phyloP scores from a whole-genome alignment of 768 basidiomycete genomes.

The Tremella fuciformis region DNA sequence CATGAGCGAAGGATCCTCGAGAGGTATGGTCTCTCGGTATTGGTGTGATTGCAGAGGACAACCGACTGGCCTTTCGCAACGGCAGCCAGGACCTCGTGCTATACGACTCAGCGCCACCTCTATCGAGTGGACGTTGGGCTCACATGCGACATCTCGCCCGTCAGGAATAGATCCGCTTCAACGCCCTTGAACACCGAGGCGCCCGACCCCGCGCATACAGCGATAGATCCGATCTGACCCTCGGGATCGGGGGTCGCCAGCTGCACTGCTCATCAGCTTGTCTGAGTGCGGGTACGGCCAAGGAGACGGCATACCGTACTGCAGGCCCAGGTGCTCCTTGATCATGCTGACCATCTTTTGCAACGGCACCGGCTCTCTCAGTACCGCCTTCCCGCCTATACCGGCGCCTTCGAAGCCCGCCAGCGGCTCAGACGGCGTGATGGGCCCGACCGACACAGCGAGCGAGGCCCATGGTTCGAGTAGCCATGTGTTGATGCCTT shows the following conservation, averaged over 20 bases:
- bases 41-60: slow-evolving; percentile 84
- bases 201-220: slow-evolving; percentile 89
- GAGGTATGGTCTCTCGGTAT: slow-evolving; percentile 92
- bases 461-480: slow-evolving; percentile 33
- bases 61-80: slow-evolving; percentile 73
- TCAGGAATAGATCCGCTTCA: slow-evolving; percentile 81
- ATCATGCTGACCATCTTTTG: slow-evolving; percentile 64
- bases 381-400: slow-evolving; percentile 55
- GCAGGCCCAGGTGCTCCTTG: slow-evolving; percentile 64
- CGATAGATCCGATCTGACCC: slow-evolving; percentile 59
- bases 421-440: slow-evolving; percentile 23
- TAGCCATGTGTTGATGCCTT: slow-evolving; percentile 84
- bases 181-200: slow-evolving; percentile 61
- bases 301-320: slow-evolving; percentile 57
- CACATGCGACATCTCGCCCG: slow-evolving; percentile 90
- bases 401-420: slow-evolving; percentile 54
- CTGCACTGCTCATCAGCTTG: slow-evolving; percentile 35
- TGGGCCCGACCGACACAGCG: slow-evolving; percentile 14
- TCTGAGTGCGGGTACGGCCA: background rate
- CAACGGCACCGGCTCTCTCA: background rate
- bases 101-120: slow-evolving; percentile 19
- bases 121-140: slow-evolving; percentile 12
- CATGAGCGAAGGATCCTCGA: slow-evolving; percentile 64
- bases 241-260: slow-evolving; percentile 31
- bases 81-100: slow-evolving; percentile 85